Base-by-base conservation (phyloP, 164 flowering plant species). In the Kalanchoe fedtschenkoi region DNA sequence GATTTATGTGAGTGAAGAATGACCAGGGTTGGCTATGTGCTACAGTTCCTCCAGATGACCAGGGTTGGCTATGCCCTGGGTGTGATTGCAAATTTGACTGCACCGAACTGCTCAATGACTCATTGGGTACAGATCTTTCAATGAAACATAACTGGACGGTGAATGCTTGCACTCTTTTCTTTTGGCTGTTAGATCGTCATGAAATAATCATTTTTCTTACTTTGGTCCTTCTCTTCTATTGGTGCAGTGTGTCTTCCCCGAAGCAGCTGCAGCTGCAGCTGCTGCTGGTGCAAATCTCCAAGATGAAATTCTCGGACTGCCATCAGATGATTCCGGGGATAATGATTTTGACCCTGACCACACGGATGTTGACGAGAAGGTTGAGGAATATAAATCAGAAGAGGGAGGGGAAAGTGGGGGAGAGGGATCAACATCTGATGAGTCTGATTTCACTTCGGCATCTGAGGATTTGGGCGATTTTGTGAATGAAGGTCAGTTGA, bases 31-130 rank as follows among this genome's bases (percentile, higher is more conserved):
- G n/a, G n/a, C 54, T 33, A 4, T 65, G 62, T 62, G 17, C 34
- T 68, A 37, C 77, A 95, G 99, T 95, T 77, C 99, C 99, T 68
- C 88, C 86, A 37, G 96, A 76, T 62, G 96, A 95, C 62, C 91
- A 90, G 71, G 82, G 89, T 64, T 95, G 99, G 99, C 72, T 88
- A 62, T 95, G 99, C 76, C 97, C 97, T 61, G 99, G 87, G 61
- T 95, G 99, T 77, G 92, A 88, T 71, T 95, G 99, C 80, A 95
- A 91, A 77, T 78, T 71, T 69, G 95, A 85, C 67, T 91, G 95
- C 74, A 62, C 86, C 42, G 84, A 80, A 60, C 66, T 83, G 67
- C 82, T 95, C 26, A 95, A 89, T 76, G 89, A 87, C 37, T 69
- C 67, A 61, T 81, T 69, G 69, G 97, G 85, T 68, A 74, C 84